phyloP scores from a whole-genome alignment of 2,329 filamentous ascomycete genomes.

The Lojkania enalia region DNA sequence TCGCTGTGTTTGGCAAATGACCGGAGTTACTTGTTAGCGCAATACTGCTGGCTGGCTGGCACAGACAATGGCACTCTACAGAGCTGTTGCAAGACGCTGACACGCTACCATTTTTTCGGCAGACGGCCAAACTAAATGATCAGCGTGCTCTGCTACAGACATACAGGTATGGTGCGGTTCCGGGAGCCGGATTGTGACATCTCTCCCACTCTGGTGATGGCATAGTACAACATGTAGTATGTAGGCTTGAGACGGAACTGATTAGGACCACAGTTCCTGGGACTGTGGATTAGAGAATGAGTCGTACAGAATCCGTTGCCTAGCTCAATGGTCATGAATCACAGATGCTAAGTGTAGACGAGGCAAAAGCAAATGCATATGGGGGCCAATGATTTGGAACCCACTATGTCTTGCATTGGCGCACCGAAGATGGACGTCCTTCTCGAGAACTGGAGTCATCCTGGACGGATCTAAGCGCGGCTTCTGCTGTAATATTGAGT shows the following conservation, averaged over 20 bases:
- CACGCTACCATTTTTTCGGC: neutral
- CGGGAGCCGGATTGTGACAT: too few species aligned
- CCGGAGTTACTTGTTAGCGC: slow-evolving; percentile 16
- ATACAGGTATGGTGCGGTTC: too few species aligned
- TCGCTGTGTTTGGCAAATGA: slow-evolving; percentile 17
- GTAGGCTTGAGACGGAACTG: too few species aligned
- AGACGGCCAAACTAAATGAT: neutral
- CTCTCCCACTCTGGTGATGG: too few species aligned
- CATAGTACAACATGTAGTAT: too few species aligned
- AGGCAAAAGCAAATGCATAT: slow-evolving; percentile 3
- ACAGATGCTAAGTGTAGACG: neutral
- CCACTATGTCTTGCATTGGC: slow-evolving; percentile 2
- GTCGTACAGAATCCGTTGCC: neutral
- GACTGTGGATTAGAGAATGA: neutral
- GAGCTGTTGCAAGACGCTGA: neutral
- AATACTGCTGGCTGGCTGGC: neutral
- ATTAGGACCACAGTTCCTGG: too few species aligned
- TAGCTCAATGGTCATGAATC: neutral
- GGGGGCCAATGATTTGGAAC: neutral
- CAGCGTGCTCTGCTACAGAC: too few species aligned
- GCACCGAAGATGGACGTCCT: neutral
- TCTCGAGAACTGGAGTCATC: neutral
- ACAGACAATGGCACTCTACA: neutral
- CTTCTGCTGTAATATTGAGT: neutral
- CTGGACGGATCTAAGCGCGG: neutral